phyloP scores from a whole-genome alignment of 2,329 filamentous ascomycete species.

The Didymella sp. region DNA sequence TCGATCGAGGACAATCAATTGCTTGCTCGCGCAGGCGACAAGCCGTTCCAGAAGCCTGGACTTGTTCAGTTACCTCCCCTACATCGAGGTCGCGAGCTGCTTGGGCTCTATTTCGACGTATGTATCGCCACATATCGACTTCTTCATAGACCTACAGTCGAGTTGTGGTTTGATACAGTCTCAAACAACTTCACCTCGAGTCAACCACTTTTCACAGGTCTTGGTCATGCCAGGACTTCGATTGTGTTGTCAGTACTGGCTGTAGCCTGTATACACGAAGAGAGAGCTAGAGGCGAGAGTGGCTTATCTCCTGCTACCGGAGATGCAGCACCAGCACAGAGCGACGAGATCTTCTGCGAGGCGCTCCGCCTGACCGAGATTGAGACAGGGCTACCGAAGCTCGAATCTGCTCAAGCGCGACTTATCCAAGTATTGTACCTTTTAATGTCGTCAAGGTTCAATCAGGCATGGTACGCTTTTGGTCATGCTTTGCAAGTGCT shows the following conservation, averaged over 20 bases:
- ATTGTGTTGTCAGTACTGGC: constrained; percentile 50
- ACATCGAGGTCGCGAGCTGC: constrained; percentile 41
- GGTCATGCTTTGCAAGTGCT: constrained; percentile 62
- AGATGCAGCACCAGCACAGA: constrained; percentile 32
- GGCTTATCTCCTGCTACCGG: constrained; percentile 37
- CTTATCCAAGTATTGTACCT: constrained; percentile 65
- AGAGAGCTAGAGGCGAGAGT: constrained; percentile 43
- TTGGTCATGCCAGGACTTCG: constrained; percentile 56
- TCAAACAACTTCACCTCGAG: constrained; percentile 20
- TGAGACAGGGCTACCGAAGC: constrained; percentile 59
- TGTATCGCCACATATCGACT: constrained; percentile 66
- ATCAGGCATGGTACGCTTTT: constrained; percentile 66
- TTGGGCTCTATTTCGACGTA: constrained; percentile 64
- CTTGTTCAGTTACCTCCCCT: constrained; percentile 33
- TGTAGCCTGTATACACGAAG: constrained; percentile 56
- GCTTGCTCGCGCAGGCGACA: constrained; percentile 60
- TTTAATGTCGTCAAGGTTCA: constrained; percentile 63
- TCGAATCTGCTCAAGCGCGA: constrained; percentile 64
- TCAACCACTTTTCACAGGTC: constrained; percentile 47
- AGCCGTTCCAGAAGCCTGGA: constrained; percentile 53
- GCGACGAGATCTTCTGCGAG: constrained; percentile 53
- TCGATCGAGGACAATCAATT: constrained; percentile 51
- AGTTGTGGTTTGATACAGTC: constrained; percentile 51
- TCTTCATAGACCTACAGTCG: constrained; percentile 60
- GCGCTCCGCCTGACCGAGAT: constrained; percentile 49